Percentiles rank a stretch among this genome's conserved stretches.
Conservation (phyloP, 306 rosid genomes). For the Ammopiptanthus mongolicus region DNA sequence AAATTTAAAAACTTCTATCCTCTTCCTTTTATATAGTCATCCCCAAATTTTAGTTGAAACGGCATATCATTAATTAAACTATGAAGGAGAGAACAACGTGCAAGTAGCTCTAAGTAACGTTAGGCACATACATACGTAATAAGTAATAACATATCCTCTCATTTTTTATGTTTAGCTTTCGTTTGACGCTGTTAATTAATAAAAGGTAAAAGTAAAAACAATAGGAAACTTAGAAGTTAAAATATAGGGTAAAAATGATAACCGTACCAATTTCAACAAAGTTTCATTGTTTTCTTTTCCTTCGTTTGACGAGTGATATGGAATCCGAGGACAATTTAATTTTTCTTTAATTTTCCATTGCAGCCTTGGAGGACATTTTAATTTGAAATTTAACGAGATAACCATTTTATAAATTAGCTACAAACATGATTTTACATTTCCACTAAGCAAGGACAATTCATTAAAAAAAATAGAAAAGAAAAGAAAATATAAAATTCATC, state of each 20-base stretch:
- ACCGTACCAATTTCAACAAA: not conserved
- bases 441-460: constrained; percentile 31
- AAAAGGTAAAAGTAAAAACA: not conserved
- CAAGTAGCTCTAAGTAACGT: not conserved
- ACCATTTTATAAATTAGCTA: constrained; percentile 40
- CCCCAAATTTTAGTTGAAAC: constrained; percentile 9
- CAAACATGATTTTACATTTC: constrained; percentile 50
- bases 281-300: not conserved
- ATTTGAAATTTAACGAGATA: constrained; percentile 11
- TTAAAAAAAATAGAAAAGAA: not conserved
- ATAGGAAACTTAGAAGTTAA: not conserved
- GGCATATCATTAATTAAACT: not conserved
- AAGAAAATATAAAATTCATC: constrained; percentile 9
- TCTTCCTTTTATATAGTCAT: not conserved
- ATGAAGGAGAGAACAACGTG: not conserved
- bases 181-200: not conserved
- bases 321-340: not conserved
- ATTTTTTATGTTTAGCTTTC: not conserved
- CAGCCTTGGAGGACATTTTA: not conserved
- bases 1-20: not conserved
- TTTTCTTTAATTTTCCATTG: too few species aligned
- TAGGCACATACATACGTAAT: not conserved
- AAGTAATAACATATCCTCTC: not conserved
- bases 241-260: not conserved
- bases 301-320: not conserved